Percentiles rank a stretch among this genome's conserved stretches.
These are phyloP conservation scores for Scheffersomyces stambukii DNA, from an alignment of 1,139 yeast genomes.

Conservation along the genomic window DNA sequence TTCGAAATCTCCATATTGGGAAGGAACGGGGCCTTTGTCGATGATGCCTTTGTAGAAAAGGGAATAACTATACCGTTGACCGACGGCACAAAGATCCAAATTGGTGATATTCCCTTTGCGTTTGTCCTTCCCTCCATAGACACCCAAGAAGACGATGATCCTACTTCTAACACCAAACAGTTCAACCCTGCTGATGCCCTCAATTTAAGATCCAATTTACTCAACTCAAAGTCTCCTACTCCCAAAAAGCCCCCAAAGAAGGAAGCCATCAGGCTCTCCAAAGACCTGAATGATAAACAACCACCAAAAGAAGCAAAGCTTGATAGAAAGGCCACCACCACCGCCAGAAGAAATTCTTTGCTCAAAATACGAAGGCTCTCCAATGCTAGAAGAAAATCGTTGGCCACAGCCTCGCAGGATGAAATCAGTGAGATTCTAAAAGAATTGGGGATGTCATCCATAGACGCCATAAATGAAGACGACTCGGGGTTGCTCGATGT, in stretches of 20 bases:
- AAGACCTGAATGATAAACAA: conserved; percentile 10
- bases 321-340: not conserved
- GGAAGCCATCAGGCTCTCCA: conserved; percentile 5
- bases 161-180: conserved; percentile 24
- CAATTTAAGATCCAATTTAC: conserved; percentile 43
- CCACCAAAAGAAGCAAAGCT: conserved; percentile 1
- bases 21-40: conserved; percentile 93
- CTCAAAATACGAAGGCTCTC: conserved; percentile 27
- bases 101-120: conserved; percentile 85
- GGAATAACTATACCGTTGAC: conserved; percentile 84
- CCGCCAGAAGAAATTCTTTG: conserved; percentile 12
- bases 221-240: conserved; percentile 24
- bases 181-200: conserved; percentile 54
- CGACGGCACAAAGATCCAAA: conserved; percentile 82
- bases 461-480: conserved; percentile 35
- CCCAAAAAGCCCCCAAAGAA: conserved; percentile 9
- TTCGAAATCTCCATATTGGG: conserved; percentile 90
- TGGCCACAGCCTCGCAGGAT: conserved; percentile 31
- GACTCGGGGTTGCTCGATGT: conserved; percentile 31
- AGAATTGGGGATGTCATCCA: conserved; percentile 36
- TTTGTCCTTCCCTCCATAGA: conserved; percentile 70
- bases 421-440: conserved; percentile 37
- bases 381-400: conserved; percentile 35
- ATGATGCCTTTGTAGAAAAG: conserved; percentile 79
- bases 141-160: conserved; percentile 19